Conservation (phyloP, 163 green algal genomes). For the Scenedesmus sp. region DNA sequence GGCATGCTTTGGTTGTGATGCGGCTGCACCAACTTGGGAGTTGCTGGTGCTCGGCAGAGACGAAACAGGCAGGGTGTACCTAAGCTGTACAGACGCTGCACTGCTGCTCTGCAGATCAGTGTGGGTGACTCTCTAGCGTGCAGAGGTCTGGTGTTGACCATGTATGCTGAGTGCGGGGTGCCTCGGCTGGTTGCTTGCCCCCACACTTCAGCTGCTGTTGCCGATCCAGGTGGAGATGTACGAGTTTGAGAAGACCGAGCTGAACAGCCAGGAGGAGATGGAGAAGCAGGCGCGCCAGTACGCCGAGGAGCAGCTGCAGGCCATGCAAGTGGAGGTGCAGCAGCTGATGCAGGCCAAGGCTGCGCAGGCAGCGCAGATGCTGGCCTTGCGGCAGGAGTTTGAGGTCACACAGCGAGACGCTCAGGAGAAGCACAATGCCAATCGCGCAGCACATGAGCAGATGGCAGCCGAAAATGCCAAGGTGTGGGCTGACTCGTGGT, state of each 20-base stretch:
- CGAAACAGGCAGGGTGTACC: neutral
- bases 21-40: neutral
- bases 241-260: constrained; percentile 56
- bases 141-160: neutral
- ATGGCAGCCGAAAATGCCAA: neutral
- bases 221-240: constrained; percentile 36
- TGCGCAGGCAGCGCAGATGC: constrained; percentile 4
- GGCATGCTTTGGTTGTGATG: no score
- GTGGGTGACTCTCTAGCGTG: neutral
- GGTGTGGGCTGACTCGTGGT: neutral
- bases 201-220: neutral
- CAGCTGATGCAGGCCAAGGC: constrained; percentile 15
- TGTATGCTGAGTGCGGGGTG: neutral
- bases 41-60: neutral
- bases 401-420: constrained; percentile 12
- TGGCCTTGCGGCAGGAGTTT: constrained; percentile 18
- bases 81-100: neutral
- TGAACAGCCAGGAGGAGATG: constrained; percentile 52
- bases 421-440: neutral
- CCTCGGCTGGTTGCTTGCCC: neutral
- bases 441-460: constrained; percentile 5
- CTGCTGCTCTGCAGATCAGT: neutral
- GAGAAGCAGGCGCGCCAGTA: constrained; percentile 49
- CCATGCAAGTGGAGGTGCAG: constrained; percentile 12
- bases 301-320: constrained; percentile 51